A percentile compares a stretch with the other conserved stretches of the same genome.
Evolutionary conservation across 768 basidiomycete genomes (phyloP).

Genomic region (Hericium coralloides): DNA sequence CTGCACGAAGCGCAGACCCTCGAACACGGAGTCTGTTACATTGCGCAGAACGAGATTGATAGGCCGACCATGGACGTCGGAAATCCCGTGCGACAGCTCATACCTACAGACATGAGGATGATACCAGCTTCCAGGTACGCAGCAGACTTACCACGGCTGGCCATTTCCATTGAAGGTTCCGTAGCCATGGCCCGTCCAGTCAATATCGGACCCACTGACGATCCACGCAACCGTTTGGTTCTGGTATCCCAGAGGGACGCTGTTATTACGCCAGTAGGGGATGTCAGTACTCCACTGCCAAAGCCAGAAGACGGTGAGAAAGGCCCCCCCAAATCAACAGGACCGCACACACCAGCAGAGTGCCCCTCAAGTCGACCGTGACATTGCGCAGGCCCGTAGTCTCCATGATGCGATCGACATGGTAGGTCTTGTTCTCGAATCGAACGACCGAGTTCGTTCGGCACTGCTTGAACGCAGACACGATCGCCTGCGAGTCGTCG

Average conservation of each 20-base stretch:
- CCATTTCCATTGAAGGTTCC: constrained; percentile 35
- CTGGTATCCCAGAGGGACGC: neutral
- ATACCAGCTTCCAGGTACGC: neutral
- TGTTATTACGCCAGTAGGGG: neutral
- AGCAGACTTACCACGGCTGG: constrained; percentile 25
- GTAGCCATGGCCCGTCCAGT: constrained; percentile 22
- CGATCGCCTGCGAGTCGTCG: constrained; percentile 19
- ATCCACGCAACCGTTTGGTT: neutral
- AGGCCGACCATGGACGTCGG: constrained; percentile 29
- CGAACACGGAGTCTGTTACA: constrained; percentile 26
- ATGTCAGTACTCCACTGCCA: neutral
- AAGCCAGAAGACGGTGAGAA: neutral
- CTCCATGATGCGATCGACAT: neutral
- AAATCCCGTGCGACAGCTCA: constrained; percentile 26
- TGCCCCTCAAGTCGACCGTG: neutral
- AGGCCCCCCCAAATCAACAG: neutral
- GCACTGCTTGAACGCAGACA: constrained; percentile 11
- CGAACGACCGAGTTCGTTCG: neutral
- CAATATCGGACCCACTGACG: constrained; percentile 24
- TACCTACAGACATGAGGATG: constrained; percentile 19
- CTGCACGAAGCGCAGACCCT: constrained; percentile 31
- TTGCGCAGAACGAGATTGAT: constrained; percentile 29
- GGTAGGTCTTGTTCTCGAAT: neutral
- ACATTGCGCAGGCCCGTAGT: neutral
- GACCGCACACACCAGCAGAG: neutral